These are phyloP conservation scores for Penicillium robsamsonii DNA, from an alignment of 495 filamentous ascomycete species.

Conservation along the genomic window DNA sequence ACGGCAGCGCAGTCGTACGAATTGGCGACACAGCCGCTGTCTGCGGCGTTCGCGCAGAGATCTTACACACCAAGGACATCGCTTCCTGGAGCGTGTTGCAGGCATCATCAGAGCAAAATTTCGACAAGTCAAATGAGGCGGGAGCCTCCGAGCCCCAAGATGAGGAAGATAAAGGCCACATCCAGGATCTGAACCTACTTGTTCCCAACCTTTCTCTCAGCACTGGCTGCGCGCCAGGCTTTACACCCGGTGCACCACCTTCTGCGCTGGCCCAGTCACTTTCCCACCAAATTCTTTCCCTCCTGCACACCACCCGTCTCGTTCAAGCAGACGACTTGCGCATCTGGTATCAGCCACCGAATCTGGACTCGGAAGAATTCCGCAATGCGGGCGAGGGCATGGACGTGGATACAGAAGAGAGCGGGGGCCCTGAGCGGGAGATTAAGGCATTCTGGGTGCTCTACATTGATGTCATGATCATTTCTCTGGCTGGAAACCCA, in stretches of 20 bases:
- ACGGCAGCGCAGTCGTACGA: conserved; percentile 85
- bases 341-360: conserved; percentile 63
- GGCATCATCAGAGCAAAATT: conserved; percentile 21
- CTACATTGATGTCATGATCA: conserved; percentile 87
- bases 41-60: conserved; percentile 84
- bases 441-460: conserved; percentile 89
- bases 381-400: conserved; percentile 46
- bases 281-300: conserved; percentile 68
- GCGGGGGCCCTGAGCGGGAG: conserved; percentile 33
- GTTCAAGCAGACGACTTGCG: conserved; percentile 61
- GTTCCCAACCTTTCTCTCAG: conserved; percentile 90
- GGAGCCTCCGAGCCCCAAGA: conserved; percentile 21
- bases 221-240: conserved; percentile 83
- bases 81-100: conserved; percentile 56
- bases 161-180: conserved; percentile 52
- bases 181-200: conserved; percentile 64
- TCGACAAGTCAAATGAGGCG: conserved; percentile 26
- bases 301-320: conserved; percentile 67
- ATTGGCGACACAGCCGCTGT: conserved; percentile 87
- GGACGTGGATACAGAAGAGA: conserved; percentile 38
- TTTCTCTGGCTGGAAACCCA: conserved; percentile 85
- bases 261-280: conserved; percentile 77
- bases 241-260: conserved; percentile 80
- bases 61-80: conserved; percentile 69
- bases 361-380: conserved; percentile 32